Percentiles rank a stretch among this genome's conserved stretches.
phyloP scores from a whole-genome alignment of 176 grass and related monocot genomes.

The Elaeis guineensis region DNA sequence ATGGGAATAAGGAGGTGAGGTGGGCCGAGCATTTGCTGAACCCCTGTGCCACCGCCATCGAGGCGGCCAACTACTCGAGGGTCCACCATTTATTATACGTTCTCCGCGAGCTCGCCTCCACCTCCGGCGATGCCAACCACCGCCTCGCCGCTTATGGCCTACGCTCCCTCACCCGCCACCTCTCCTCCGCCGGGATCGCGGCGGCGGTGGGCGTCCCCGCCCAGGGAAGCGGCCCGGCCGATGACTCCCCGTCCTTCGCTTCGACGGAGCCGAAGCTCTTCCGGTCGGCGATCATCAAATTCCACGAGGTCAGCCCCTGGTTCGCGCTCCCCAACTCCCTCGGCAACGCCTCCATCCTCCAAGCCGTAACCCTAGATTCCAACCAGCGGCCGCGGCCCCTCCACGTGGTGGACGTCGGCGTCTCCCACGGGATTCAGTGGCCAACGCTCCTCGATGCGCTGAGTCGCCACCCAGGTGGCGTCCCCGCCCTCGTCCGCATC shows the following conservation, averaged over 20 bases:
- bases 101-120: conserved; percentile 64
- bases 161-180: conserved; percentile 26
- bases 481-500: conserved; percentile 48
- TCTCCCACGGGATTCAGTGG: conserved; percentile 97
- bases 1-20: conserved; percentile 28
- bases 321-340: conserved; percentile 81
- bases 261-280: conserved; percentile 53
- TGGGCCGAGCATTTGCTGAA: conserved; percentile 95
- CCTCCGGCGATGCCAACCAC: conserved; percentile 82
- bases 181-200: conserved; percentile 12
- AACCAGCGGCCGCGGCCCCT: conserved; percentile 19
- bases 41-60: conserved; percentile 59
- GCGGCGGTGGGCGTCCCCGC: conserved; percentile 13
- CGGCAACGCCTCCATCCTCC: conserved; percentile 68
- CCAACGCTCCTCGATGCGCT: conserved; percentile 91
- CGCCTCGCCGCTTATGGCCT: conserved; percentile 67
- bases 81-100: conserved; percentile 79
- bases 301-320: conserved; percentile 97
- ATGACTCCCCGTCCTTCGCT: conserved; percentile 29
- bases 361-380: conserved; percentile 11
- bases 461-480: conserved; percentile 35
- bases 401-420: conserved; percentile 80
- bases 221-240: background rate
- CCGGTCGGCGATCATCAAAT: conserved; percentile 72
- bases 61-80: conserved; percentile 55